Evolutionary conservation across 2,329 filamentous ascomycete species (phyloP), one percentile per base, ranked within the genome.

Genomic region (Hymenoscyphus linearis): DNA sequence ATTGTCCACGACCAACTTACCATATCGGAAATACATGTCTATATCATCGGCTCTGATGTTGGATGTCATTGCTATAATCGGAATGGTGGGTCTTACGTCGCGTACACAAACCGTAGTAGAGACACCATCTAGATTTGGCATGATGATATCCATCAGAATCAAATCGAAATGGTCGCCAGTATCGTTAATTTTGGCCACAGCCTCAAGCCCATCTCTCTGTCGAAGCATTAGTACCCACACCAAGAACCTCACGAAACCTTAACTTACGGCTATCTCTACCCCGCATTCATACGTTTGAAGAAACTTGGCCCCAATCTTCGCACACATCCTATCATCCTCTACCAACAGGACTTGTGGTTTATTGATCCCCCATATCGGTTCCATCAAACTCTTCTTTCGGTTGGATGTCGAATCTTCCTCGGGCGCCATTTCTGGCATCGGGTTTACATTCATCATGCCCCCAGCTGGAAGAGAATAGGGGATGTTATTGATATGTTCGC

Each of bases 21-120:
- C 95, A 77, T 96, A 93, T 70, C 93, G 88, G 78, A 97, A 98
- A 74, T 99, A 99, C 78, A 96, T 93, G 59, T 93, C 90, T 64
- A 98, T 96, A 73, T 99, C 95, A 70, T 97, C 93, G 63, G 91
- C 93, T 66, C 95, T 85, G 66, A 99, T 98, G 72, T 98, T 99
- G 3, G 93, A 97, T 2, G 95, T 99, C 95, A 99, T 98, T 54
- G 95, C 95, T 62, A 99, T 91, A 69, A 99, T 96, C 0, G 95
- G 95, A 22, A 90, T 87, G 5, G 87, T 85, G 40, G 86, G 85
- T 65, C 92, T 87, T 64, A 93, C 91, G 71, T 96, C 90, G 58
- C 93, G 86, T 66, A 99, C 97, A 64, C 96, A 86, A 71, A 95
- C 90, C 61, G 92, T 96, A 2, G 95, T 93, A 16, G 93, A 96